Evolutionary conservation across 345 rosid genomes (phyloP), one percentile per base, ranked within the genome.

Genomic region (Aurinia saxatilis): DNA sequence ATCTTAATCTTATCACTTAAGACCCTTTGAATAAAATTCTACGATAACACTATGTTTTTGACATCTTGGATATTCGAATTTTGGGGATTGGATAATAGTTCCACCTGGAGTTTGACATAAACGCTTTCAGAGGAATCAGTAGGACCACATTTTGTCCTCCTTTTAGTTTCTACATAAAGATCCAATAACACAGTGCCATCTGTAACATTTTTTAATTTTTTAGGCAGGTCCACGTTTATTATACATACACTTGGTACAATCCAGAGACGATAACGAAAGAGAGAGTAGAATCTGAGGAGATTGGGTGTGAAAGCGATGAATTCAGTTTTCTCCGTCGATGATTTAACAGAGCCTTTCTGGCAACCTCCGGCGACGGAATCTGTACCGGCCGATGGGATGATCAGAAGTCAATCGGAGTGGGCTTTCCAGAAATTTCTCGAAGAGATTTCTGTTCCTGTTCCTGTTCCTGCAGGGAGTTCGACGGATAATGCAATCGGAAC

Each of bases 321-420:
- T 34, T 15, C 52, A 27, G 67, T 59, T 40, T 84, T 84, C 71
- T 72, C 87, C 8, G 68, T 64, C 23, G 95, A 82, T 47, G 91
- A 87, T 67, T 71, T 79, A 41, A 44, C 80, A 57, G 90, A 79
- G 57, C 51, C 79, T 3, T 76, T 76, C 70, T 87, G 82, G 80
- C 66, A 23, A 30, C 15, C 71, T 45, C 54, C 45, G 17, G 65
- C 19, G 23, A 44, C 65, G n/a, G 45, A 58, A 21, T 17, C 68
- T 57, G 34, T 21, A 12, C 54, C 41, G 41, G 58, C 7, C 2
- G n/a, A 71, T 19, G 78, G 74, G 55, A 78, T 87, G 66, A 65
- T 57, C 44, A 71, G 83, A 54, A 79, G 84, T 74, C 72, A 70
- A 4, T 84, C 91, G 13, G 85, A 82, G 64, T 84, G 91, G 91